Evolutionary conservation across 441 rosid species (phyloP).

Genomic region (Kokia cookei): DNA sequence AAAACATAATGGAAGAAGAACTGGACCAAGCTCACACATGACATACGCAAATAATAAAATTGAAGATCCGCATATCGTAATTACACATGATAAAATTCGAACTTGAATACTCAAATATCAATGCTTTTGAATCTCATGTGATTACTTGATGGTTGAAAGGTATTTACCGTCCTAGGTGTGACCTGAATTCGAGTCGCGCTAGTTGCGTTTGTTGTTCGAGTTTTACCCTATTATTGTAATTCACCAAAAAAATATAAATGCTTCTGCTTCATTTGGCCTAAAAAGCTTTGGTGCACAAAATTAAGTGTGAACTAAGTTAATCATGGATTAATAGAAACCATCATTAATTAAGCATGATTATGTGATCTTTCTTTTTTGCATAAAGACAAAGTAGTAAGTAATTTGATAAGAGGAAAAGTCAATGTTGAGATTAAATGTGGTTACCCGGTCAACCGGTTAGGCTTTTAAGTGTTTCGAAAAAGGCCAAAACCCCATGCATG

Average conservation of each 20-base stretch:
- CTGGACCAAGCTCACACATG: too few relatives aligned
- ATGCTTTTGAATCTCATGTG: too few relatives aligned
- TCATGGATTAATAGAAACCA: background rate
- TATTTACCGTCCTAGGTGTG: too few relatives aligned
- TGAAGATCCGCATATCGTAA: too few relatives aligned
- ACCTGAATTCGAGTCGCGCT: background rate
- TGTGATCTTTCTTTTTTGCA: background rate
- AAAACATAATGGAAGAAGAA: too few relatives aligned
- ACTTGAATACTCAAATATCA: too few relatives aligned
- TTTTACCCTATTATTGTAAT: too few relatives aligned
- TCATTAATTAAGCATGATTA: background rate
- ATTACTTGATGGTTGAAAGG: too few relatives aligned
- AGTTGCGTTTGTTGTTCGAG: too few relatives aligned
- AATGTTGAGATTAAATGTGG: background rate
- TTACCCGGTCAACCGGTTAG: conserved; percentile 17
- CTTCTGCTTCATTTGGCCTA: background rate
- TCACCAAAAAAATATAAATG: background rate
- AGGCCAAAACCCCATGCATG: background rate
- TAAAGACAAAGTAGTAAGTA: background rate
- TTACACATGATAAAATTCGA: too few relatives aligned
- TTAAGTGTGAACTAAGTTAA: background rate
- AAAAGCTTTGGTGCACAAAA: too few relatives aligned
- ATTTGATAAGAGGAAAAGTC: background rate
- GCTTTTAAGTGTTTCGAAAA: background rate
- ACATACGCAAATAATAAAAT: too few relatives aligned